Base-by-base conservation (phyloP, 202 grass and related monocot species). In the Schoenoplectus tabernaemontani region DNA sequence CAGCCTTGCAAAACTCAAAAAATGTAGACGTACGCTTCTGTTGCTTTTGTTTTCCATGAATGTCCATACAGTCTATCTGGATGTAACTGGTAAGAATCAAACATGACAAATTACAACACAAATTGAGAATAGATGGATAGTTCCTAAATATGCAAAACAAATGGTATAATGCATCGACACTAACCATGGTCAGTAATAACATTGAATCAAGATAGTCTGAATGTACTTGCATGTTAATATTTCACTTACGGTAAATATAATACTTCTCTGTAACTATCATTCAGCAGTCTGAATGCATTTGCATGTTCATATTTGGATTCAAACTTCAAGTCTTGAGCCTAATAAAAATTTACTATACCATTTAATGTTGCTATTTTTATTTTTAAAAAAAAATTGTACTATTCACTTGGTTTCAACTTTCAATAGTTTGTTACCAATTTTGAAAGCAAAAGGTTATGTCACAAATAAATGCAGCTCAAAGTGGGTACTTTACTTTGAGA, bases 1-100 rank as follows among this genome's bases (percentile, higher is more conserved):
- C 91, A 46, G 89, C 95, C 57, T 92, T 90, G 87, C 95, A 97
- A 53, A 97, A 97, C 34, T 86, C 73, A 83, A 94, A 97, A 78
- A 97, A 97, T 60, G 91, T 97, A 36, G 86, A 84, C 17, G 91
- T 97, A 72, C 91, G 84, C 86, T 94, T 97, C 78, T 97, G 91
- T 82, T 97, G 95, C 70, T 97, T 97, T 87, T 92, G 89, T 73
- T 94, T 94, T 68, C 95, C 91, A 89, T 94, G 91, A 79, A 97
- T 97, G 85, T 97, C 95, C 39, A 77, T 37, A 87, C 91, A 92
- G 16, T 94, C 89, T 30, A 97, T 80, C 60, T 92, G 86, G 78
- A 97, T 83, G 68, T 92, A 94, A 73, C 70, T 75, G 70, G 28
- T 56, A 54, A 13, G 4, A 54, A 74, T n/a, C 46, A 74, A 43